Evolutionary conservation across 2,329 filamentous ascomycete genomes (phyloP).

Genomic region (Phoma sp.): DNA sequence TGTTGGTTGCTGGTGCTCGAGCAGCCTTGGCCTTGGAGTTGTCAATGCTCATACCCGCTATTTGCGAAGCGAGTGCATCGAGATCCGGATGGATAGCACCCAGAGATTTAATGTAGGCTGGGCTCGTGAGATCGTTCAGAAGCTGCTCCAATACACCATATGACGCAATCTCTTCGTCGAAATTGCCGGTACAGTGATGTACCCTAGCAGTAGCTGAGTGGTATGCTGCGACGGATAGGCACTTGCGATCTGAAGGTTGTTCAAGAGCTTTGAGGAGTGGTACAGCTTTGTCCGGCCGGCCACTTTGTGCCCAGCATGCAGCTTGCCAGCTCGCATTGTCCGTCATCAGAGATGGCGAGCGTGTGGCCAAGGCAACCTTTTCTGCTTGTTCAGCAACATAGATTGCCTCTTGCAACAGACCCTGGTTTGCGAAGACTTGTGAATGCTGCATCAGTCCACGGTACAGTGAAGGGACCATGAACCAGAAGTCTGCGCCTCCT

Average conservation of each 20-base stretch:
- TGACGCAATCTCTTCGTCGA: constrained; percentile 56
- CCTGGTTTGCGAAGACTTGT: constrained; percentile 80
- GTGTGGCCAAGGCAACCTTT: constrained; percentile 74
- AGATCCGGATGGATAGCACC: constrained; percentile 39
- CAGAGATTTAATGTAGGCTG: constrained; percentile 39
- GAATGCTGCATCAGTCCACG: constrained; percentile 76
- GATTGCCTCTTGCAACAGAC: constrained; percentile 85
- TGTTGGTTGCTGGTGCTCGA: constrained; percentile 23
- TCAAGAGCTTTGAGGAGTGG: constrained; percentile 63
- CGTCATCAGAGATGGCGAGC: constrained; percentile 63
- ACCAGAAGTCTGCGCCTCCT: constrained; percentile 78
- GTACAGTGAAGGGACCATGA: constrained; percentile 76
- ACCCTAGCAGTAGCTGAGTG: constrained; percentile 59
- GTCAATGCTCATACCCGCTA: constrained; percentile 52
- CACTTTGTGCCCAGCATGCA: constrained; percentile 60
- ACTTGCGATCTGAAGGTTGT: constrained; percentile 48
- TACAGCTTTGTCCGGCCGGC: constrained; percentile 58
- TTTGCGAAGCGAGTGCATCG: constrained; percentile 51
- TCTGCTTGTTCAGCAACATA: constrained; percentile 87
- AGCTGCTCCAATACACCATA: constrained; percentile 59
- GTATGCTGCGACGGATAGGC: constrained; percentile 61
- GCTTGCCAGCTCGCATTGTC: constrained; percentile 55
- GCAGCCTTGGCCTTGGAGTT: constrained; percentile 6
- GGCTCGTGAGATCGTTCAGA: constrained; percentile 51
- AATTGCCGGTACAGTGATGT: constrained; percentile 56